Base-by-base conservation (phyloP, 140 eudicot genomes). In the Bidens hawaiensis region DNA sequence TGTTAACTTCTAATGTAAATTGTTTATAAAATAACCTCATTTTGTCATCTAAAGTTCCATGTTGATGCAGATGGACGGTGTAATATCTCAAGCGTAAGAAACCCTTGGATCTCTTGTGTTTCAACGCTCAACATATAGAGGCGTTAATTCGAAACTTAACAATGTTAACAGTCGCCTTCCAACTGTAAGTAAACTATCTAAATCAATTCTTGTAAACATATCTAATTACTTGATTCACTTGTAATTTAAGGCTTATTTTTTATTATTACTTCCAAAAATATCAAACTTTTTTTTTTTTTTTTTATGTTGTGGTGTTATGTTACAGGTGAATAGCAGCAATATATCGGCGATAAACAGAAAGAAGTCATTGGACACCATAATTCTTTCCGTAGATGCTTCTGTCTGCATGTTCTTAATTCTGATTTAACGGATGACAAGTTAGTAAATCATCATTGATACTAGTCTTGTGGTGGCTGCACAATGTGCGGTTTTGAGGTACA, bases 101-200 rank as follows among this genome's bases (percentile, higher is more conserved):
- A 87, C 98, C 48, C 89, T 87, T 3, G 82, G 86, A 40, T 56
- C 91, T n/a, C 98, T 91, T 15, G 79, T 84, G 41, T 78, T 78
- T 82, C 96, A 91, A 30, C 85, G 95, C 26, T 91, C 98, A 56
- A 87, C 99, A 33, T 93, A 87, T 82, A 86, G 95, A 70, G 95
- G 95, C 51, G 87, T 88, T 55, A 93, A 88, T 68, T 82, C 95
- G 40, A 87, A 93, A 75, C 91, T 93, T 74, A 83, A 95, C 76
- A 93, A 93, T 65, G 87, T 93, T 64, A 73, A 94, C 79, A 88
- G 96, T 69, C 96, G 99, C 43, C 93, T 93, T 47, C 99, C 99
- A 33, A 78, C 89, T 66, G 99, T 93, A 85, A 73, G 94, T 19
- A 71, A 68, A 16, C 24, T 24, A 16, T 31, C 16, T 27, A 18